These are phyloP conservation scores for Globisporangium perplexum DNA, from an alignment of 352 stramenopile species.

Conservation along the genomic window DNA sequence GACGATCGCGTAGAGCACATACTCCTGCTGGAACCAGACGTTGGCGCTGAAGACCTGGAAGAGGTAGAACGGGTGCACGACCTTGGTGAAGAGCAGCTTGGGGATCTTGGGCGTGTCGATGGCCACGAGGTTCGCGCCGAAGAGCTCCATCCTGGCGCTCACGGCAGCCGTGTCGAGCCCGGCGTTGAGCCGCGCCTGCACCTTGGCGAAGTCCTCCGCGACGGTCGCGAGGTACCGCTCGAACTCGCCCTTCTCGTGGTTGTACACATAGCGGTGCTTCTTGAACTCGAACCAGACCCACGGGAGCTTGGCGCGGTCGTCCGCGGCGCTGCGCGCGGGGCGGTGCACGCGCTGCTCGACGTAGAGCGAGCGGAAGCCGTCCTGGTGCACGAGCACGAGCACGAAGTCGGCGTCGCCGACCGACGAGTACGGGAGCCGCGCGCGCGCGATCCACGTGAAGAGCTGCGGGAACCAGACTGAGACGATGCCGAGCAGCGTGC, in stretches of 20 bases:
- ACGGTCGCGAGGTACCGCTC: conserved; percentile 40
- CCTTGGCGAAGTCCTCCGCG: conserved; percentile 17
- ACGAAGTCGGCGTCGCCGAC: conserved; percentile 40
- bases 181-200: conserved; percentile 18
- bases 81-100: conserved; percentile 46
- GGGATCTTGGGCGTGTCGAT: conserved; percentile 26
- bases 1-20: conserved; percentile 56
- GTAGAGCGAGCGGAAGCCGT: conserved; percentile 27
- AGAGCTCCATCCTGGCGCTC: conserved; percentile 21
- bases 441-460: conserved; percentile 46
- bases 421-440: conserved; percentile 14
- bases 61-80: conserved; percentile 77
- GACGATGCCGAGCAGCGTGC: conserved; percentile 25
- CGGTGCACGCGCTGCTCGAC: conserved; percentile 32
- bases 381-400: conserved; percentile 32
- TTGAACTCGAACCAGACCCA: conserved; percentile 69
- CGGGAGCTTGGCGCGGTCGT: conserved; percentile 20
- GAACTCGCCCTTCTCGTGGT: conserved; percentile 39
- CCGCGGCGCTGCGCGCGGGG: conserved; percentile 1
- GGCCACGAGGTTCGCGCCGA: conserved; percentile 37
- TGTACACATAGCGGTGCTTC: conserved; percentile 60
- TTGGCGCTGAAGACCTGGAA: conserved; percentile 64
- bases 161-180: conserved; percentile 20
- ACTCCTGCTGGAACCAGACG: conserved; percentile 62
- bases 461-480: conserved; percentile 62